These are phyloP conservation scores for Fagus sylvatica DNA, from an alignment of 306 rosid species.

Conservation along the genomic window DNA sequence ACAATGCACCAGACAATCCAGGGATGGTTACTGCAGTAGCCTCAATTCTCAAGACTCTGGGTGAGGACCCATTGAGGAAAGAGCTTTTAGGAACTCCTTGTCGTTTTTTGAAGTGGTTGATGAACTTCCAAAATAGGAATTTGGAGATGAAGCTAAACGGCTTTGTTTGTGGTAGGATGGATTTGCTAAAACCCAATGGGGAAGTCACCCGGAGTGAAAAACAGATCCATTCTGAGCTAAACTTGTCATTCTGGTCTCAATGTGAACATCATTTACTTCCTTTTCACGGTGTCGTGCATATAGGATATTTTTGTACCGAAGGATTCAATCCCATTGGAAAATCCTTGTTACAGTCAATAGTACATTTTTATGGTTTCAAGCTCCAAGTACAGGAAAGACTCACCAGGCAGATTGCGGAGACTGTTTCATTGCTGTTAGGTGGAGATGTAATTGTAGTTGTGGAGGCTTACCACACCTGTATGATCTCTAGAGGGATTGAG, in stretches of 20 bases:
- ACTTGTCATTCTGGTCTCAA: conserved; percentile 83
- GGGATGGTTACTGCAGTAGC: conserved; percentile 64
- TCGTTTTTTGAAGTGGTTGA: conserved; percentile 78
- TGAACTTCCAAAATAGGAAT: conserved; percentile 64
- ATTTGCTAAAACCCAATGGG: conserved; percentile 29
- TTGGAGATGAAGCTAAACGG: conserved; percentile 71
- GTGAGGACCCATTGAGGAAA: conserved; percentile 85
- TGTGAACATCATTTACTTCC: conserved; percentile 98
- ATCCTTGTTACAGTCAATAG: conserved; percentile 69
- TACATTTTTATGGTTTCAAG: conserved; percentile 87
- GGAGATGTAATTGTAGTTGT: conserved; percentile 86
- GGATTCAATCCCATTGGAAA: conserved; percentile 57
- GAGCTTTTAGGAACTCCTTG: conserved; percentile 83
- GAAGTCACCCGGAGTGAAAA: conserved; percentile 35
- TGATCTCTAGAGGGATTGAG: conserved; percentile 94
- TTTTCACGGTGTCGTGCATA: conserved; percentile 85
- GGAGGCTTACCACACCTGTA: conserved; percentile 95
- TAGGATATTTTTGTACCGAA: conserved; percentile 56
- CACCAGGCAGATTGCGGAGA: conserved; percentile 94
- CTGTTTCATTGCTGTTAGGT: conserved; percentile 64
- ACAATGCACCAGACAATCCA: conserved; percentile 40
- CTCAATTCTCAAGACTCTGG: conserved; percentile 76
- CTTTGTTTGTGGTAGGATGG: conserved; percentile 38
- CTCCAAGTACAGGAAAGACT: conserved; percentile 98
- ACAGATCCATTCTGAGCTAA: conserved; percentile 51